phyloP scores from a whole-genome alignment of 495 filamentous ascomycete species.

The Penicillium nucicola region DNA sequence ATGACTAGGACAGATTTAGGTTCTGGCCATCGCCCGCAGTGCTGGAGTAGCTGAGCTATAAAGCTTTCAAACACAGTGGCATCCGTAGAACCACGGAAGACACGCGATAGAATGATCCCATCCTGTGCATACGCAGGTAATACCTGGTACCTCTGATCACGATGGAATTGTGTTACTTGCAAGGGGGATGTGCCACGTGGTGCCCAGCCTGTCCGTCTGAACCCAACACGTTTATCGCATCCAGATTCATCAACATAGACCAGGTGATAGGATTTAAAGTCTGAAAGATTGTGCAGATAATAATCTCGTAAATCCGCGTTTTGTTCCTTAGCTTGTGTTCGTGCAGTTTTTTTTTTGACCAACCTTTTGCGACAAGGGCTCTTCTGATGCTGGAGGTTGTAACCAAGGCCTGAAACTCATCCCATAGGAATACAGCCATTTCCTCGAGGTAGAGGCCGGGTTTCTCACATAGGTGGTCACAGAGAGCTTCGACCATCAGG shows the following conservation, averaged over 20 bases:
- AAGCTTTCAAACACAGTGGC: conserved; percentile 35
- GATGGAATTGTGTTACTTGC: conserved; percentile 27
- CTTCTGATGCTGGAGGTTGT: background rate
- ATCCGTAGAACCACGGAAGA: conserved; percentile 36
- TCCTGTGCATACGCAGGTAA: conserved; percentile 37
- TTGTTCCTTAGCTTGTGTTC: conserved; percentile 9
- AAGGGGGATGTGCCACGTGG: conserved; percentile 25
- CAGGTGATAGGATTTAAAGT: conserved; percentile 21
- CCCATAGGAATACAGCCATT: conserved; percentile 18
- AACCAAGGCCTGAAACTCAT: conserved; percentile 10
- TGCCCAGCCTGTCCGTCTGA: conserved; percentile 27
- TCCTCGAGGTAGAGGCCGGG: conserved; percentile 20
- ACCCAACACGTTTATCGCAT: conserved; percentile 15
- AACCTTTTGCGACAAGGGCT: background rate
- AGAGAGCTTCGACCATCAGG: conserved; percentile 9
- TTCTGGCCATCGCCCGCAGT: conserved; percentile 32
- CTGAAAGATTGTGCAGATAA: conserved; percentile 30
- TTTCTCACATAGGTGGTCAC: conserved; percentile 17
- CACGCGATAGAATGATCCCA: conserved; percentile 26
- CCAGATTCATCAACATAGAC: background rate
- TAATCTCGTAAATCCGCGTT: conserved; percentile 31
- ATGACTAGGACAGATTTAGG: conserved; percentile 41
- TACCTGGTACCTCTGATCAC: conserved; percentile 32
- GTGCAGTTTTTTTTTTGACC: conserved; percentile 12
- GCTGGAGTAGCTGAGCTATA: conserved; percentile 32